These are phyloP conservation scores for Dissophora ornata DNA, from an alignment of 192 early-diverging fungal species.

Conservation along the genomic window DNA sequence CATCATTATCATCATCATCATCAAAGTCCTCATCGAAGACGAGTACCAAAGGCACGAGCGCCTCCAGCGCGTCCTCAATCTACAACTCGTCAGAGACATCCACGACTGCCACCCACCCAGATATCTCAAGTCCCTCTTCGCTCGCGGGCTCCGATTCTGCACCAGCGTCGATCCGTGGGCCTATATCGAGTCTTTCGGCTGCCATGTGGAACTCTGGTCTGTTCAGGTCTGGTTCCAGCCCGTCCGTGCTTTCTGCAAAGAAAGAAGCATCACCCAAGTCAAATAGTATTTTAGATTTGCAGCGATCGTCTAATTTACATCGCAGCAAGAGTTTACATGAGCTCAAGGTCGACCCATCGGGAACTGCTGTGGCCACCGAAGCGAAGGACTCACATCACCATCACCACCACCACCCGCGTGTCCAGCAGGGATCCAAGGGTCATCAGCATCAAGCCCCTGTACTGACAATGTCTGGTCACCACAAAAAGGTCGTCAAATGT, in stretches of 20 bases:
- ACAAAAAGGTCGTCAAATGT: slow-evolving; percentile 28
- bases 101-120: neutral
- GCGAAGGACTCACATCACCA: slow-evolving; percentile 15
- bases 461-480: slow-evolving; percentile 40
- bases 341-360: slow-evolving; percentile 12
- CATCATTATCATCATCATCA: no score
- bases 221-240: slow-evolving; percentile 11
- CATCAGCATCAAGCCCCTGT: neutral
- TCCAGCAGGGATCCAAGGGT: slow-evolving; percentile 9
- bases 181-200: slow-evolving; percentile 23
- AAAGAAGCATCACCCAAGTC: neutral
- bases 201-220: slow-evolving; percentile 34
- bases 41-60: neutral
- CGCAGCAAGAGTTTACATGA: slow-evolving; percentile 27
- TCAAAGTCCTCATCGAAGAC: neutral
- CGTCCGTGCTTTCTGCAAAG: neutral
- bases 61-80: neutral
- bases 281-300: neutral
- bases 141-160: slow-evolving; percentile 15
- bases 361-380: neutral
- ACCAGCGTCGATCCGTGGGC: neutral
- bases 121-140: slow-evolving; percentile 39
- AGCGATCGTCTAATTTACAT: neutral
- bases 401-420: slow-evolving; percentile 2
- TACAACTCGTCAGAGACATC: slow-evolving; percentile 1